These are phyloP conservation scores for Penicillium macrosclerotiorum DNA, from an alignment of 495 filamentous ascomycete species.

Conservation along the genomic window DNA sequence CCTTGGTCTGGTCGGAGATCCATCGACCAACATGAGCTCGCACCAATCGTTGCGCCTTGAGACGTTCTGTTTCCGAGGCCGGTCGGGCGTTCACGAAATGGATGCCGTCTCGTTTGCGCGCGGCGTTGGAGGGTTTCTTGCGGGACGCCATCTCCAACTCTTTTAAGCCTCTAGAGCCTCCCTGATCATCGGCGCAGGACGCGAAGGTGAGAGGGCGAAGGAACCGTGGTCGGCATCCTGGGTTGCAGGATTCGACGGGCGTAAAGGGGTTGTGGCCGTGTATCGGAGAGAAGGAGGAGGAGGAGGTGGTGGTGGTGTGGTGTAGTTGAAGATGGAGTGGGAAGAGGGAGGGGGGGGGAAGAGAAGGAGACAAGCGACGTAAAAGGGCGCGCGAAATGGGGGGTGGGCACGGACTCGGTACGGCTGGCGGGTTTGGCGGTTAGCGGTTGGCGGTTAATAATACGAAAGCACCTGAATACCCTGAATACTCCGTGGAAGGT, in stretches of 20 bases:
- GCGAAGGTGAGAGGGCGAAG: slow-evolving; percentile 2
- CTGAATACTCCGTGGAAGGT: no score
- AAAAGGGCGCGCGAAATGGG: no score
- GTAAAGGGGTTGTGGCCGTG: not conserved
- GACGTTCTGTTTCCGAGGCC: slow-evolving; percentile 30
- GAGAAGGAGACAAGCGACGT: no score
- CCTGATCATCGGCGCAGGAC: slow-evolving; percentile 8
- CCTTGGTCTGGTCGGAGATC: slow-evolving; percentile 44
- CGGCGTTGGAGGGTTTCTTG: slow-evolving; percentile 16
- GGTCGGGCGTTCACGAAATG: slow-evolving; percentile 44
- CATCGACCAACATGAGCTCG: slow-evolving; percentile 42
- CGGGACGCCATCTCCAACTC: slow-evolving; percentile 24
- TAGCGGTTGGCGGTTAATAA: no score
- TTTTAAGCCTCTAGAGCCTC: no score
- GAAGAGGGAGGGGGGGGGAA: no score
- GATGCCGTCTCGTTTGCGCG: slow-evolving; percentile 29
- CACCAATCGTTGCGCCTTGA: slow-evolving; percentile 32
- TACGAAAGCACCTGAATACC: no score
- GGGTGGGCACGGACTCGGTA: no score
- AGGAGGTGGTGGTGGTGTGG: not conserved
- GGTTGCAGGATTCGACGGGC: not conserved
- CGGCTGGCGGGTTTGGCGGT: no score
- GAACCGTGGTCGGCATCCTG: slow-evolving; percentile 10
- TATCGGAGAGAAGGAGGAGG: not conserved
- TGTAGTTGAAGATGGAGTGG: no score